Conservation (phyloP, 192 early-diverging fungal species). For the Lunasporangiospora selenospora region DNA sequence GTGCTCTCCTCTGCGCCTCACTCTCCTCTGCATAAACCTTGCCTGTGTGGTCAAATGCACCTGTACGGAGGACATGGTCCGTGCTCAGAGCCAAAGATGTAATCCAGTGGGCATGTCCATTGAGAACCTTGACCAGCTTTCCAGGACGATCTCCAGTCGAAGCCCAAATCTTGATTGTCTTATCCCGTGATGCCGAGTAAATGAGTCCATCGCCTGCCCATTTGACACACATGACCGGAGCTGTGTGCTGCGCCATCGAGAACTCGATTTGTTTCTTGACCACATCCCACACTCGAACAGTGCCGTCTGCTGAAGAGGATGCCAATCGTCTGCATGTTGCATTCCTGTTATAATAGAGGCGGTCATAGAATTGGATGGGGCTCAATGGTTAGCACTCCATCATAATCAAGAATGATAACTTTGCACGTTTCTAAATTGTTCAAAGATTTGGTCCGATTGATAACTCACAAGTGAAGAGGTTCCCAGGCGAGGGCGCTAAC, state of each 20-base stretch:
- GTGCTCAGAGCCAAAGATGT: slow-evolving; percentile 93
- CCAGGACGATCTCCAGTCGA: slow-evolving; percentile 63
- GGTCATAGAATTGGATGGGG: too few species aligned
- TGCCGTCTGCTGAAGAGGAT: slow-evolving; percentile 91
- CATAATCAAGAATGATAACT: slow-evolving; percentile 1
- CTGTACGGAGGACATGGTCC: slow-evolving; percentile 90
- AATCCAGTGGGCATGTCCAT: slow-evolving; percentile 98
- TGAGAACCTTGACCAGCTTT: slow-evolving; percentile 80
- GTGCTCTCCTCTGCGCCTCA: slow-evolving; percentile 77
- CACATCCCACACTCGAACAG: slow-evolving; percentile 94
- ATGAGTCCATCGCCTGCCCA: slow-evolving; percentile 97
- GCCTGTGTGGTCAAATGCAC: slow-evolving; percentile 88
- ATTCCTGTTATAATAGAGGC: slow-evolving; percentile 68
- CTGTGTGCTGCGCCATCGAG: slow-evolving; percentile 89
- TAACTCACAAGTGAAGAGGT: slow-evolving; percentile 82
- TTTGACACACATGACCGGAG: slow-evolving; percentile 91
- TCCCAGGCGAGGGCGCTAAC: slow-evolving; percentile 95
- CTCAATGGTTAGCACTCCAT: too few species aligned
- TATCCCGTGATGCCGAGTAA: slow-evolving; percentile 93
- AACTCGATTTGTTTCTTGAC: slow-evolving; percentile 74
- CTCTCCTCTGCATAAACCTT: slow-evolving; percentile 61
- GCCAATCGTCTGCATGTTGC: slow-evolving; percentile 81
- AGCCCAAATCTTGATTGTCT: slow-evolving; percentile 97
- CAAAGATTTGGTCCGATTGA: too few species aligned
- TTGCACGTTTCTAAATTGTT: too few species aligned